These are phyloP conservation scores for Fusarium continuum DNA, from an alignment of 2,329 filamentous ascomycete genomes.

Conservation along the genomic window DNA sequence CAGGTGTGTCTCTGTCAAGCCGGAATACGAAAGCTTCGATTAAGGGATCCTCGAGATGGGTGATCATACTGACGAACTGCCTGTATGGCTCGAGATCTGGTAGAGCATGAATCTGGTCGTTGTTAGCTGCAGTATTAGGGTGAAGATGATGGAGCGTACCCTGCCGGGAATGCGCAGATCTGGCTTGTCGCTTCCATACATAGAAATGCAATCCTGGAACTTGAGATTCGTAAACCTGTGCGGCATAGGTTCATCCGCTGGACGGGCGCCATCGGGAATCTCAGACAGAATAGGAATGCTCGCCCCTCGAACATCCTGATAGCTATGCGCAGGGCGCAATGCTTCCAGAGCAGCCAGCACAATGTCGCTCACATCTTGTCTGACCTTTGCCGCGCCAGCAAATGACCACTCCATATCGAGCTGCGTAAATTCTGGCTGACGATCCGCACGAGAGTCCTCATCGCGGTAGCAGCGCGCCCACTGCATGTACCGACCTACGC, in stretches of 20 bases:
- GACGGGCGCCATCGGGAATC: conserved; percentile 30
- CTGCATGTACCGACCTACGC: conserved; percentile 85
- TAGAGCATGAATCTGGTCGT: conserved; percentile 67
- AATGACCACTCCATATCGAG: conserved; percentile 96
- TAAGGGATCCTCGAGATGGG: conserved; percentile 70
- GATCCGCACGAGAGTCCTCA: conserved; percentile 89
- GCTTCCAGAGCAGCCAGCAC: conserved; percentile 44
- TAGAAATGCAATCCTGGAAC: conserved; percentile 68
- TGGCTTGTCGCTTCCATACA: conserved; percentile 91
- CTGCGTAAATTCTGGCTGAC: conserved; percentile 95
- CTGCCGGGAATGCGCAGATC: conserved; percentile 79
- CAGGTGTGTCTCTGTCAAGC: conserved; percentile 61
- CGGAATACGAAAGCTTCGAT: conserved; percentile 80
- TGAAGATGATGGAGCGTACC: conserved; percentile 52
- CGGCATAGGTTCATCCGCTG: conserved; percentile 33
- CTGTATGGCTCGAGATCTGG: conserved; percentile 64
- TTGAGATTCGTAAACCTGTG: conserved; percentile 49
- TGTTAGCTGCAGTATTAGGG: rapidly evolving
- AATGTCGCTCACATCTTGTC: conserved; percentile 50
- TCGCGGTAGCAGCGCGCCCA: conserved; percentile 96
- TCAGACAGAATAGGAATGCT: conserved; percentile 47
- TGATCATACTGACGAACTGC: conserved; percentile 80
- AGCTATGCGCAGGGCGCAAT: conserved; percentile 58
- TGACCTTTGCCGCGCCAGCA: conserved; percentile 60
- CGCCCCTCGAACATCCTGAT: conserved; percentile 65